Evolutionary conservation across 768 basidiomycete species (phyloP), one percentile per base, ranked within the genome.

Genomic region (Ephemerocybe angulata): DNA sequence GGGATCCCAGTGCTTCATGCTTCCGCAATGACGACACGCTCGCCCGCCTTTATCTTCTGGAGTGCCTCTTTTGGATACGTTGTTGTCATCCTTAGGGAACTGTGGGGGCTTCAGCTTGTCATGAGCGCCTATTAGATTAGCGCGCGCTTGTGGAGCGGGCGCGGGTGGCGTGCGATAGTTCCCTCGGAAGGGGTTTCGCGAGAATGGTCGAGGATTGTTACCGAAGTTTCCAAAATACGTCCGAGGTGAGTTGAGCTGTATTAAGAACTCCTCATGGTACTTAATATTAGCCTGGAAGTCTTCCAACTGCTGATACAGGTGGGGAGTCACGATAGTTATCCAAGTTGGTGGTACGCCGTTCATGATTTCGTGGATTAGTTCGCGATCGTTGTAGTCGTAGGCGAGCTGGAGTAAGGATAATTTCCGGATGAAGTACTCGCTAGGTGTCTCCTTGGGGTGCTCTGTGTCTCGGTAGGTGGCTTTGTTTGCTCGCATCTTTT

Each of bases 301-400:
- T 30, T 60, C 54, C 7, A 60, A 6, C 3, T 55, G 43, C 1
- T 30, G 30, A 35, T 64, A 67, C 1, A 62, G 51, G 6, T 67
- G 65, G 13, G 66, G 62, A 1, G 62, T 67, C 0, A 68, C 43
- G 11, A 68, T 57, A 0, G 63, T 62, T 8, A 54, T 60, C 72
- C 71, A 73, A 7, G 48, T 48, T 0, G 63, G 12, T 0, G 72
- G 72, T 22, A 66, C 70, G 2, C 67, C 66, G 12, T 63, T 63
- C 71, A 73, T 72, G 15, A 74, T 61, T 47, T 72, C 67, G 15
- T 61, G 56, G 13, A 74, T 74, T 2, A 70, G n/a, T 46, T 73
- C 70, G 1, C 64, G 58, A 40, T 73, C 68, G 2, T 13, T 52
- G 25, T 53, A 53, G 4, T 52, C 22, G 4, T 46, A 61, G 17